Percentiles rank a stretch among this genome's conserved stretches.
phyloP scores from a whole-genome alignment of 345 rosid genomes.

The Eucalyptus rudis region DNA sequence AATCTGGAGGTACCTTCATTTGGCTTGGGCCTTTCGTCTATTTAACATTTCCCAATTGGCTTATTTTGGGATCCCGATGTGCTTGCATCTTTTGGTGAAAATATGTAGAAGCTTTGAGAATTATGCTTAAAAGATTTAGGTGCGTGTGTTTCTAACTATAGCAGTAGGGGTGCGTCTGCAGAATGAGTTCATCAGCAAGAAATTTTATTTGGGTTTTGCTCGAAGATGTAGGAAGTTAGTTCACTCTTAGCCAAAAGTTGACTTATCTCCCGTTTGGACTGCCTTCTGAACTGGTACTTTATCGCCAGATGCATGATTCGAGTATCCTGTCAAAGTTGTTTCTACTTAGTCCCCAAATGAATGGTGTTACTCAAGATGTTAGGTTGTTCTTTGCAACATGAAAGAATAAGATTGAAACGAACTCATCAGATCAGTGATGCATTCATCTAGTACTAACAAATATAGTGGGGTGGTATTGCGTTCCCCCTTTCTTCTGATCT shows the following conservation, averaged over 20 bases:
- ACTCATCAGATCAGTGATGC: background rate
- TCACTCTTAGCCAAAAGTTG: background rate
- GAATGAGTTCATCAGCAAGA: background rate
- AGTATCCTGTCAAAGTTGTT: background rate
- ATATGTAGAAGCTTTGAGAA: background rate
- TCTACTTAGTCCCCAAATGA: background rate
- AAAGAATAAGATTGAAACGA: background rate
- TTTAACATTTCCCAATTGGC: background rate
- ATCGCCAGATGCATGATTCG: background rate
- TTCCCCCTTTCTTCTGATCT: background rate
- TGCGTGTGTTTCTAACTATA: background rate
- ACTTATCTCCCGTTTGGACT: background rate
- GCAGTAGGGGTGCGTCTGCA: background rate
- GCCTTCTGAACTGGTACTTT: background rate
- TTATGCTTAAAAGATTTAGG: background rate
- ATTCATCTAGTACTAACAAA: background rate
- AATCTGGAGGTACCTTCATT: slow-evolving; percentile 58
- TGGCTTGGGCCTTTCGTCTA: background rate
- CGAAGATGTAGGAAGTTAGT: background rate
- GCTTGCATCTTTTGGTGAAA: background rate
- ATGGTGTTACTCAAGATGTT: background rate
- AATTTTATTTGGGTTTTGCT: background rate
- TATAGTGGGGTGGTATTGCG: background rate
- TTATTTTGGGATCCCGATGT: background rate
- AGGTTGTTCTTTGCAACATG: background rate